Conservation (phyloP, 176 grass and related monocot genomes). For the Oryza nivara region DNA sequence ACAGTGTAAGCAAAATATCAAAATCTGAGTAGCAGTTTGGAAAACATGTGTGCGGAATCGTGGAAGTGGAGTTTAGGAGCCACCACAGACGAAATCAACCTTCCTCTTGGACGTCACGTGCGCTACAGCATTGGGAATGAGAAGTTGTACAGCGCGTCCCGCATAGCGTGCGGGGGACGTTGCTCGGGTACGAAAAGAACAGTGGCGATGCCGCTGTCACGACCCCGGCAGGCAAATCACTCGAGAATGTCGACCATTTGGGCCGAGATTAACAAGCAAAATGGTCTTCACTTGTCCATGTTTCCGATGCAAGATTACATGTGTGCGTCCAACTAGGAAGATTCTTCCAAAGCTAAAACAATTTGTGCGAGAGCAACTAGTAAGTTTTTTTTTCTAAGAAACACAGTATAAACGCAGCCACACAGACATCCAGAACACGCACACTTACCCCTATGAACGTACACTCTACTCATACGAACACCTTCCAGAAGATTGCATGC, state of each 20-base stretch:
- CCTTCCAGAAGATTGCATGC: neutral
- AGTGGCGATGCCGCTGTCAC: conserved; percentile 14
- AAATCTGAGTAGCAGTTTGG: no score
- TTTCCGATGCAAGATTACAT: neutral
- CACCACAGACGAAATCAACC: no score
- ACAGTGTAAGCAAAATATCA: no score
- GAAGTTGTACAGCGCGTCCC: neutral
- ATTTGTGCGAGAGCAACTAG: neutral
- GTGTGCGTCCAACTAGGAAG: conserved; percentile 42
- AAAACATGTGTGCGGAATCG: no score
- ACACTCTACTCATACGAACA: no score
- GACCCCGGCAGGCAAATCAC: conserved; percentile 26
- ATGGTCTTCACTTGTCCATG: neutral
- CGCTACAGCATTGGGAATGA: neutral
- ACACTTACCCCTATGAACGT: no score
- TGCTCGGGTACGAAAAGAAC: neutral
- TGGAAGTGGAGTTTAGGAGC: no score
- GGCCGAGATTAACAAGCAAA: neutral
- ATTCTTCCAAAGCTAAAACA: neutral
- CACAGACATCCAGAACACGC: no score
- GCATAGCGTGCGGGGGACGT: conserved; percentile 14
- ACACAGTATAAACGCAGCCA: no score
- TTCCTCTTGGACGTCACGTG: neutral
- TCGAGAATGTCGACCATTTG: conserved; percentile 31
- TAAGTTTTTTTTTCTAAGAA: no score